These are phyloP conservation scores for Williopsis jadinii DNA, from an alignment of 1,139 yeast genomes.

Conservation along the genomic window DNA sequence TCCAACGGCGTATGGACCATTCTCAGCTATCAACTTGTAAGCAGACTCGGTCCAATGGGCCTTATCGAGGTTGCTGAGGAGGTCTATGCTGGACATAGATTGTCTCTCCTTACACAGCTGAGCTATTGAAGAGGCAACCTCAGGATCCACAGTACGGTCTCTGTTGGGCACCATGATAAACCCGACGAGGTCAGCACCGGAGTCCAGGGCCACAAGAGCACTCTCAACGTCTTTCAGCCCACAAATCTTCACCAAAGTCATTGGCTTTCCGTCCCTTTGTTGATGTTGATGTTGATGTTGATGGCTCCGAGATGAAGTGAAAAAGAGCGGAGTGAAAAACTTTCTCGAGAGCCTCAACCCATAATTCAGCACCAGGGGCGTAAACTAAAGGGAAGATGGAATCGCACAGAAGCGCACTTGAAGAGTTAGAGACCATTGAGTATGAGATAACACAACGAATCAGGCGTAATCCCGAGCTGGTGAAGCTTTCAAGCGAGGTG, in stretches of 20 bases:
- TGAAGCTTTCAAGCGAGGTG: constrained; percentile 5
- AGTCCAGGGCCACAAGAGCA: constrained; percentile 58
- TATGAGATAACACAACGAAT: constrained; percentile 45
- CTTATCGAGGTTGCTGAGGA: constrained; percentile 1
- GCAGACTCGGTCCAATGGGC: constrained; percentile 9
- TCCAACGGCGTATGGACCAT: constrained; percentile 78
- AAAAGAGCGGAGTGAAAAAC: too few species aligned
- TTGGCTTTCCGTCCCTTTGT: constrained; percentile 1
- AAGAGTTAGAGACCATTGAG: constrained; percentile 53
- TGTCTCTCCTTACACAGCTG: constrained; percentile 24
- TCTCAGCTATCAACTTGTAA: constrained; percentile 31
- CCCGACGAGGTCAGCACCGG: constrained; percentile 76
- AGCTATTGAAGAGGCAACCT: constrained; percentile 50
- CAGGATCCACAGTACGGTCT: constrained; percentile 56
- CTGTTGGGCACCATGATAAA: constrained; percentile 82
- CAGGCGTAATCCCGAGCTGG: constrained; percentile 39
- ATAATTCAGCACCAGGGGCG: too few species aligned
- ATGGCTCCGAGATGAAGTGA: neutral
- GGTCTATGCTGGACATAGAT: constrained; percentile 8
- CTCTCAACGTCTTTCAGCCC: constrained; percentile 67
- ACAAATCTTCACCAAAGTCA: constrained; percentile 58
- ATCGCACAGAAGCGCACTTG: constrained; percentile 32
- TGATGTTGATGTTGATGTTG: neutral
- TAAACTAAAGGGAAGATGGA: constrained; percentile 23
- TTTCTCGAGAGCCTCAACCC: too few species aligned